Percentiles rank a stretch among this genome's conserved stretches.
Conservation (phyloP, 257 asterid genomes). For the Jacaranda mimosifolia region DNA sequence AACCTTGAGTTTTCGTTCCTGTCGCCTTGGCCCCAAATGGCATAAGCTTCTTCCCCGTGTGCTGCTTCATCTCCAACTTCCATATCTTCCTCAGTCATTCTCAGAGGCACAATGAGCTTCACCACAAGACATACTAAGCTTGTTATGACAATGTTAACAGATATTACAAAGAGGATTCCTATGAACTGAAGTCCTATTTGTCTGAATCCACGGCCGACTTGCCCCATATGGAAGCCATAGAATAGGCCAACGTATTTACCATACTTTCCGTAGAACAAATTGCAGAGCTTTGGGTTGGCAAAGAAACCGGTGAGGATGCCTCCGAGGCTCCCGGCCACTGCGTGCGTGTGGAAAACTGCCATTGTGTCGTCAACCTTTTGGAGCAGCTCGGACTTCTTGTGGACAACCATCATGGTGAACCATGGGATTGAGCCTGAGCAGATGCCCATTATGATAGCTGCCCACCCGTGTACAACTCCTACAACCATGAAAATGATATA, state of each 20-base stretch:
- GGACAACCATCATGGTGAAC: conserved; percentile 87
- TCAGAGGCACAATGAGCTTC: conserved; percentile 57
- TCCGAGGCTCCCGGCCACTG: conserved; percentile 73
- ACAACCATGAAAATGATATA: not conserved
- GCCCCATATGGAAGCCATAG: conserved; percentile 46
- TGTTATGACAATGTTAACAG: conserved; percentile 55
- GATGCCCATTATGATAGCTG: conserved; percentile 74
- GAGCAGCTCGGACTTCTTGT: conserved; percentile 71
- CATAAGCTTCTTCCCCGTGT: conserved; percentile 82
- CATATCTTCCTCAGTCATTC: conserved; percentile 79
- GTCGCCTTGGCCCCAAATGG: conserved; percentile 86
- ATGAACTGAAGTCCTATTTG: conserved; percentile 64
- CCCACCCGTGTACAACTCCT: conserved; percentile 87
- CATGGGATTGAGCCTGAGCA: conserved; percentile 85
- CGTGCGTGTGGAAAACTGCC: conserved; percentile 87
- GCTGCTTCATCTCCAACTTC: conserved; percentile 83
- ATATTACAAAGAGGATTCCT: conserved; percentile 50
- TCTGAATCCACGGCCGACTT: conserved; percentile 43
- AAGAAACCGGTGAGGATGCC: conserved; percentile 74
- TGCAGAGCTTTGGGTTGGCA: conserved; percentile 64
- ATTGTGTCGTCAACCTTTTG: conserved; percentile 81
- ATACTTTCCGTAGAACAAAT: conserved; percentile 49
- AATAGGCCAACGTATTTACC: conserved; percentile 45
- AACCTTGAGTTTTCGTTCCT: conserved; percentile 55
- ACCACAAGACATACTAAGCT: conserved; percentile 60